Conservation (phyloP, 2,329 filamentous ascomycete genomes). For the Monosporascus sp. region DNA sequence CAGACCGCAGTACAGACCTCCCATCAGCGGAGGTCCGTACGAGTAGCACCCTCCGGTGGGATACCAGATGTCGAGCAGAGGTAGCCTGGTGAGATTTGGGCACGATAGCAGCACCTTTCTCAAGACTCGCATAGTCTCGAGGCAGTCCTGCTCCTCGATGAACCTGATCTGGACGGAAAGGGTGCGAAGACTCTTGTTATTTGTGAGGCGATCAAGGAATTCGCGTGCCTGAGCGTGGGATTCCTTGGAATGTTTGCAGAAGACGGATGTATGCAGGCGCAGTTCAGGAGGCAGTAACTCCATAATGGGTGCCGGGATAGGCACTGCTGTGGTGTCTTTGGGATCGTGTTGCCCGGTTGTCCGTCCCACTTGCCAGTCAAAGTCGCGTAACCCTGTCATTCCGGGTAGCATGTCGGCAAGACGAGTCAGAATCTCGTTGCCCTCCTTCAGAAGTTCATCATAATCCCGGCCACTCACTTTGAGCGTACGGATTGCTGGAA, state of each 20-base stretch:
- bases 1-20: background rate
- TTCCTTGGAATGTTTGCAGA: background rate
- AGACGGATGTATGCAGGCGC: no score
- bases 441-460: no score
- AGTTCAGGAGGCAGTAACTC: no score
- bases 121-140: background rate
- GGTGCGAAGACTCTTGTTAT: background rate
- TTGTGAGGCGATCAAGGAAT: background rate
- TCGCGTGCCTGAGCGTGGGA: background rate
- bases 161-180: background rate
- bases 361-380: no score
- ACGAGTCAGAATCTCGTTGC: no score
- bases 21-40: background rate
- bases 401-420: no score
- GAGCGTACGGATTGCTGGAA: no score
- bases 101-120: background rate
- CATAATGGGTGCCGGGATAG: no score
- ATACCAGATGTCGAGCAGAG: background rate
- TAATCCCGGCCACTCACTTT: no score
- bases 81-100: background rate
- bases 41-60: background rate
- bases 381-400: no score
- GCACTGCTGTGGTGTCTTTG: no score
- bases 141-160: background rate
- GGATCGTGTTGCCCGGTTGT: no score